These are phyloP conservation scores for Dioscorea alata DNA, from an alignment of 106 monocot genomes.

Conservation along the genomic window DNA sequence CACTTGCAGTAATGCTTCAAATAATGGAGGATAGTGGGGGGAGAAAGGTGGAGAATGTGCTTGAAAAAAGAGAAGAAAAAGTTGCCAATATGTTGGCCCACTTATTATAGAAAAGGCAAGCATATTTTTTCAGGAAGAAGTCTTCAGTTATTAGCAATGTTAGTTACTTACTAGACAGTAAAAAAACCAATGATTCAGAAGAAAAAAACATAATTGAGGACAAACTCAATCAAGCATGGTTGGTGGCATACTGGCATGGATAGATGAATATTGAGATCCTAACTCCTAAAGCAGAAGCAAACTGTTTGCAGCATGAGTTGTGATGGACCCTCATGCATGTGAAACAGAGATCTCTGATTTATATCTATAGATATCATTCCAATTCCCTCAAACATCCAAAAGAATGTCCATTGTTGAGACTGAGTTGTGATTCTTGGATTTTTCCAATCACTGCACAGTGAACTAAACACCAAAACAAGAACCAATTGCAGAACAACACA, in stretches of 20 bases:
- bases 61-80: no score
- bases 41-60: no score
- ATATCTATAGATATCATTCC: neutral
- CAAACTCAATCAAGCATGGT: neutral
- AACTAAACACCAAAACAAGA: no score
- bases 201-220: neutral
- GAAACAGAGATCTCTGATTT: neutral
- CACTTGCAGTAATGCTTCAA: no score
- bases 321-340: neutral
- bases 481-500: no score
- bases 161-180: neutral
- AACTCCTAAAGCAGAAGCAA: neutral
- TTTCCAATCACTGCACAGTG: no score
- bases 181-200: neutral
- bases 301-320: neutral
- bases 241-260: neutral
- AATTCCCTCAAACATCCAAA: no score
- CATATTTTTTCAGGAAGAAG: neutral
- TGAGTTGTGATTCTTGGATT: no score
- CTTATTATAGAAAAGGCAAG: neutral
- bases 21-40: no score
- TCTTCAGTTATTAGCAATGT: neutral
- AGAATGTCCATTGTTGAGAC: no score
- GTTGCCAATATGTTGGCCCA: neutral
- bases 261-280: neutral